These are phyloP conservation scores for Mycogone perniciosa DNA, from an alignment of 2,329 filamentous ascomycete species.

Conservation along the genomic window DNA sequence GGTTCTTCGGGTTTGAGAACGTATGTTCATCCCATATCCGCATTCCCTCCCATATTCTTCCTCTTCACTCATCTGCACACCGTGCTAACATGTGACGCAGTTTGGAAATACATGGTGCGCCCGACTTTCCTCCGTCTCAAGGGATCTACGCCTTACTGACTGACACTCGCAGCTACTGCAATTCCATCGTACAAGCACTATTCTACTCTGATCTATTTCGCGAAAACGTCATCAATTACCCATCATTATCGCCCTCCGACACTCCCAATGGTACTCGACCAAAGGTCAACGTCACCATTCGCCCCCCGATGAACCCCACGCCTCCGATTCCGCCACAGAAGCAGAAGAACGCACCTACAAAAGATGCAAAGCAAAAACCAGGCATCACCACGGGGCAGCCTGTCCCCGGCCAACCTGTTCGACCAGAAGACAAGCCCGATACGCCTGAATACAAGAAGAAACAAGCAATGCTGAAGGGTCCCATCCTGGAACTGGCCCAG, in stretches of 20 bases:
- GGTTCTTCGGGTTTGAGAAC: conserved; percentile 98
- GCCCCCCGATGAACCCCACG: conserved; percentile 48
- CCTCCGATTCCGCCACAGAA: conserved; percentile 35
- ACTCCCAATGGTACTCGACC: conserved; percentile 54
- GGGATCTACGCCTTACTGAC: neutral
- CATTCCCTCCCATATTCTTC: conserved; percentile 8
- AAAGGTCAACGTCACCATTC: conserved; percentile 56
- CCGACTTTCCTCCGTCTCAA: neutral
- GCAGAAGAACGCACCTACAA: conserved; percentile 46
- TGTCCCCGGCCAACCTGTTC: conserved; percentile 45
- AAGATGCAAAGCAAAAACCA: conserved; percentile 53
- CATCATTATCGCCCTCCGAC: conserved; percentile 63
- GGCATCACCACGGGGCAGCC: conserved; percentile 49
- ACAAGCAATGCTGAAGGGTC: conserved; percentile 79
- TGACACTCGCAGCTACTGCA: conserved; percentile 70
- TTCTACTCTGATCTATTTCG: conserved; percentile 95
- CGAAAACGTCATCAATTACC: conserved; percentile 89
- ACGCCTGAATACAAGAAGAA: conserved; percentile 98
- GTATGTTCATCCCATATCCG: conserved; percentile 48
- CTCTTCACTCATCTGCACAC: conserved; percentile 2
- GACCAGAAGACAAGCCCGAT: conserved; percentile 89
- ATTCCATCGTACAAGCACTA: conserved; percentile 94
- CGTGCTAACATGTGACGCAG: conserved; percentile 45
- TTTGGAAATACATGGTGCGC: conserved; percentile 95
- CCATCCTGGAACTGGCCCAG: conserved; percentile 76